Evolutionary conservation across 495 filamentous ascomycete genomes (phyloP).

Genomic region (Hypoxylon fragiforme): DNA sequence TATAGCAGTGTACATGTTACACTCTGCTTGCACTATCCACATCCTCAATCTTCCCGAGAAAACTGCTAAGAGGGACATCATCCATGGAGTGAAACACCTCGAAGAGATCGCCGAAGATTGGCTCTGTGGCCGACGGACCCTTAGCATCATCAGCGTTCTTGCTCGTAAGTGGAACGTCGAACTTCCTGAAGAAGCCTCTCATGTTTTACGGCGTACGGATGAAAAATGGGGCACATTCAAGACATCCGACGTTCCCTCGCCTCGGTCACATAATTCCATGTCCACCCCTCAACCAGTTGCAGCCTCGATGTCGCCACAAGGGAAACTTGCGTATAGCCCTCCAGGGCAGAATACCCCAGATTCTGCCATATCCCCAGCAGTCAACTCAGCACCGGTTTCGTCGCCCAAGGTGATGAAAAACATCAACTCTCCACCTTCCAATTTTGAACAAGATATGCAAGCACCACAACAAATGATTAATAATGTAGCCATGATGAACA

Average conservation of each 20-base stretch:
- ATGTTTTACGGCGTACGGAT: slow-evolving; percentile 68
- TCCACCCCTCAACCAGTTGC: slow-evolving; percentile 32
- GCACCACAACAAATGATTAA: slow-evolving; percentile 17
- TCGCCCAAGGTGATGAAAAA: slow-evolving; percentile 33
- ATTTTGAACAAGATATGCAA: slow-evolving; percentile 23
- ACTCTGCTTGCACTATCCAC: slow-evolving; percentile 92
- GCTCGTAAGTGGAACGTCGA: slow-evolving; percentile 85
- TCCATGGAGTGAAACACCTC: slow-evolving; percentile 86
- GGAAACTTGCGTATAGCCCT: slow-evolving; percentile 34
- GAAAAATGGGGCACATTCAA: slow-evolving; percentile 58
- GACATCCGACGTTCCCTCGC: slow-evolving; percentile 60
- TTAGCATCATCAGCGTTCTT: slow-evolving; percentile 83
- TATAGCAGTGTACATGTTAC: slow-evolving; percentile 91
- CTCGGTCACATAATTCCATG: slow-evolving; percentile 38
- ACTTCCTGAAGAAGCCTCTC: slow-evolving; percentile 78
- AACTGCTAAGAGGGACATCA: slow-evolving; percentile 82
- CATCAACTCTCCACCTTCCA: slow-evolving; percentile 21
- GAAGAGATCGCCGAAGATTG: slow-evolving; percentile 97
- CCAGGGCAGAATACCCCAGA: slow-evolving; percentile 31
- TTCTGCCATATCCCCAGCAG: slow-evolving; percentile 30
- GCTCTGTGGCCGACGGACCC: slow-evolving; percentile 84
- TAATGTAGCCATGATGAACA: slow-evolving; percentile 23
- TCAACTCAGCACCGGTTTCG: slow-evolving; percentile 18
- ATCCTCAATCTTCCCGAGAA: slow-evolving; percentile 91
- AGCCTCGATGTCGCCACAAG: slow-evolving; percentile 19